Conservation (phyloP, 2,329 filamentous ascomycete species). For the Neofusicoccum sp. region DNA sequence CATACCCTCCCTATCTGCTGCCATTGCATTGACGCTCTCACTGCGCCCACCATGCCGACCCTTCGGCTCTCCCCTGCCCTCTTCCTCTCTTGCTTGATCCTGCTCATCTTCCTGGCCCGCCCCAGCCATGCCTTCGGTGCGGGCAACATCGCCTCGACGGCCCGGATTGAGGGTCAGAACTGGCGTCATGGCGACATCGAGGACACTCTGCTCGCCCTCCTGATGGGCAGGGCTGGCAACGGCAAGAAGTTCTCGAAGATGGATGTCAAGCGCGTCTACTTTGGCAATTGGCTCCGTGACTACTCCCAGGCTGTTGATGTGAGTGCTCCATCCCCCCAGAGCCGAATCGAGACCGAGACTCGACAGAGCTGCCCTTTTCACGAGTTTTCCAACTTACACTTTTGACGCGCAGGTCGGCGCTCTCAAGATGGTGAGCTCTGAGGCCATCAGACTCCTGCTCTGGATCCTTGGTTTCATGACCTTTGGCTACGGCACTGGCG, state of each 20-base stretch:
- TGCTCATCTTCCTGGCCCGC: conserved; percentile 62
- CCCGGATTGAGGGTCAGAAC: conserved; percentile 79
- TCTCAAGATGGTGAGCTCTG: conserved; percentile 83
- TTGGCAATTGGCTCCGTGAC: conserved; percentile 92
- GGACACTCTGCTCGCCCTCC: conserved; percentile 76
- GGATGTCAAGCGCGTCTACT: conserved; percentile 85
- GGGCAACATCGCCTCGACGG: conserved; percentile 80
- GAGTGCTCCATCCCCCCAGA: conserved; percentile 15
- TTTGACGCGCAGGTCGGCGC: conserved; percentile 59
- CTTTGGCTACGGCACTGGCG: conserved; percentile 78
- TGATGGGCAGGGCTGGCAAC: conserved; percentile 45
- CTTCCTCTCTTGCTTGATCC: conserved; percentile 40
- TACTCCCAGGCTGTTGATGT: conserved; percentile 91
- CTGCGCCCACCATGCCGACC: conserved; percentile 17
- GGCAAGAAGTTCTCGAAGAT: conserved; percentile 87
- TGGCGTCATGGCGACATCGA: conserved; percentile 74
- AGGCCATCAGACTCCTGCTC: conserved; percentile 85
- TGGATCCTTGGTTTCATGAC: conserved; percentile 88
- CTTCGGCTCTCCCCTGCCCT: conserved; percentile 29
- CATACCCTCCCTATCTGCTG: background rate
- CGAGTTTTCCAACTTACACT: background rate
- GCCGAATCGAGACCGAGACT: too few relatives aligned
- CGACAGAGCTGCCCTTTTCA: background rate
- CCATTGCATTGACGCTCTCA: background rate
- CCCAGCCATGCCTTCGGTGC: conserved; percentile 79